These are phyloP conservation scores for Saccharomycopsis amapae DNA, from an alignment of 805 yeast genomes.

Conservation along the genomic window DNA sequence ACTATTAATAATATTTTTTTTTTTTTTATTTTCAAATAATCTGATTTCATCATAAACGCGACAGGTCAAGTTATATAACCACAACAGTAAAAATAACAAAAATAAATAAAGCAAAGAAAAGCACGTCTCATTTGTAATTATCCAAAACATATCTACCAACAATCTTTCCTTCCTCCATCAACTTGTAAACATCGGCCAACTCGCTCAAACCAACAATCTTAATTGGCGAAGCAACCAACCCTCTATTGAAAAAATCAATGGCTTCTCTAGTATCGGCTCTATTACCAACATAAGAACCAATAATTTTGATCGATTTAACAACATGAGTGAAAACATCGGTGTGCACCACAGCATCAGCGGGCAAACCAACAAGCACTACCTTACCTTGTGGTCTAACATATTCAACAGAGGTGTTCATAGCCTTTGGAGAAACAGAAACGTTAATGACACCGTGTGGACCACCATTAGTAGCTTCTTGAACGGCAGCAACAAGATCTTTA, in stretches of 20 bases:
- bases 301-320: conserved; percentile 45
- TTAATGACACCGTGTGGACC: conserved; percentile 75
- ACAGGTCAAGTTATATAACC: too few species aligned
- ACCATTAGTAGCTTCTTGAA: conserved; percentile 54
- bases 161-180: conserved; percentile 57
- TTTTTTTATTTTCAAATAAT: too few species aligned
- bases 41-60: too few species aligned
- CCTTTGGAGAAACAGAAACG: conserved; percentile 66
- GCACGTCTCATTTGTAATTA: too few species aligned
- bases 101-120: too few species aligned
- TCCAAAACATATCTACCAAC: conserved; percentile 61
- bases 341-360: conserved; percentile 49
- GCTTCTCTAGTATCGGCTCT: conserved; percentile 56
- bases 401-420: conserved; percentile 52
- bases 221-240: conserved; percentile 47
- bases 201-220: conserved; percentile 48
- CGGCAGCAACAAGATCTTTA: conserved; percentile 48
- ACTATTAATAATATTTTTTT: too few species aligned
- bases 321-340: conserved; percentile 50
- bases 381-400: conserved; percentile 60
- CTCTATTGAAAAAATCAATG: conserved; percentile 45
- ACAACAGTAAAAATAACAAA: too few species aligned
- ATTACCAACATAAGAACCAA: conserved; percentile 56
- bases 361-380: conserved; percentile 55
- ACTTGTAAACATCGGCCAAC: conserved; percentile 40